Evolutionary conservation across 805 yeast species (phyloP).

Genomic region (Suhomyces canberraensis): DNA sequence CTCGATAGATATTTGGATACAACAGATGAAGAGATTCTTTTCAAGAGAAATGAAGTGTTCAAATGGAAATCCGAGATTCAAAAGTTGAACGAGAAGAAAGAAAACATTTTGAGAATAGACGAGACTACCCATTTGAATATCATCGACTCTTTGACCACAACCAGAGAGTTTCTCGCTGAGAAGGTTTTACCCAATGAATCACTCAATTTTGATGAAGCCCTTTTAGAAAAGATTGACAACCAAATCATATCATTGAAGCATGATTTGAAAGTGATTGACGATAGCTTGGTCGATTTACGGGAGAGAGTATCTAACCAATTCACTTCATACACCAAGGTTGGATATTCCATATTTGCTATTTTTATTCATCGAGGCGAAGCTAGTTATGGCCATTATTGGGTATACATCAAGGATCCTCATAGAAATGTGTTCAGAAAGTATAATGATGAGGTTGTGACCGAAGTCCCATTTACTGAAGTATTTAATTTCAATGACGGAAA

Average conservation of each 20-base stretch:
- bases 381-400: constrained; percentile 95
- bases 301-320: constrained; percentile 57
- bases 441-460: constrained; percentile 93
- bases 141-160: constrained; percentile 46
- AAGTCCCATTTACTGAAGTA: constrained; percentile 63
- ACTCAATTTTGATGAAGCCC: constrained; percentile 39
- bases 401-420: constrained; percentile 78
- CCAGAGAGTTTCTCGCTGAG: constrained; percentile 54
- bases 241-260: constrained; percentile 47
- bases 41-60: constrained; percentile 54
- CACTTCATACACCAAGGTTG: constrained; percentile 54
- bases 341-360: constrained; percentile 83
- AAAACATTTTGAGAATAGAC: constrained; percentile 42
- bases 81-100: constrained; percentile 42
- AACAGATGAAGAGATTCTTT: constrained; percentile 49
- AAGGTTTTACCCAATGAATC: constrained; percentile 33
- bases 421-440: constrained; percentile 76
- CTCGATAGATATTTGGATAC: constrained; percentile 87
- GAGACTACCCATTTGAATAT: constrained; percentile 28
- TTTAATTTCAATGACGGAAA: constrained; percentile 64
- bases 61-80: constrained; percentile 59
- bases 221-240: constrained; percentile 46
- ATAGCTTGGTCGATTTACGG: constrained; percentile 44
- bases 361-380: constrained; percentile 97
- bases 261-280: constrained; percentile 42